Base-by-base conservation (phyloP, 441 rosid species). In the Francoa sonchifolia region DNA sequence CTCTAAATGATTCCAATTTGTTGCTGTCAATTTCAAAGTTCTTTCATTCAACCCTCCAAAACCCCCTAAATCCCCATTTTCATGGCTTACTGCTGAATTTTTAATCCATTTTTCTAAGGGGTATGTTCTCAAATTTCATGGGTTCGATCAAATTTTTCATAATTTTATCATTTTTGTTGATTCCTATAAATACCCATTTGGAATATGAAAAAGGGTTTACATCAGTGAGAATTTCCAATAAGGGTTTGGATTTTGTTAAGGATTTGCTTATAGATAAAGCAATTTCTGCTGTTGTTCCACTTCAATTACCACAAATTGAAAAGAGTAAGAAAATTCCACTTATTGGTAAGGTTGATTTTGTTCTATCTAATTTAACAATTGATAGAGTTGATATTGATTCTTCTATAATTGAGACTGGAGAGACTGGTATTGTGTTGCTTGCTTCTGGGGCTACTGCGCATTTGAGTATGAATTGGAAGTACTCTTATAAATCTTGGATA, bases 381-480 rank as follows among this genome's bases (percentile, higher is more conserved):
- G 19, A 61, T 53, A 41, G 63, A 19, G 76, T 72, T 10, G 47
- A 57, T 36, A 28, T 86, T 15, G 48, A 51, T 58, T 59, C 77
- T 28, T 77, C 96, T 9, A 34, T 28, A 32, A 71, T 74, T 47
- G 44, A 62, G 61, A 67, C 77, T 1, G 73, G 81, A 21, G 70
- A 59, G 2, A 61, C 19, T 21, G 87, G 86, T 20, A 44, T 87
- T 23, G 23, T 53, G 20, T 38, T 87, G 12, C 58, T 73, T 59
- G 79, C 69, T 52, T 68, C 73, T 1, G 82, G 72, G 19, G 79
- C 85, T 15, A 65, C 73, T 3, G 88, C 86, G 7, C 49, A 76
- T 63, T 59, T 79, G 64, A 68, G 66, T 46, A 68, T 82, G 92
- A 73, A 67, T 6, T 87, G 96, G 96, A 58, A 51, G 41, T 82